Conservation (phyloP, 139 green algal species). For the Picochlorum sp. region DNA sequence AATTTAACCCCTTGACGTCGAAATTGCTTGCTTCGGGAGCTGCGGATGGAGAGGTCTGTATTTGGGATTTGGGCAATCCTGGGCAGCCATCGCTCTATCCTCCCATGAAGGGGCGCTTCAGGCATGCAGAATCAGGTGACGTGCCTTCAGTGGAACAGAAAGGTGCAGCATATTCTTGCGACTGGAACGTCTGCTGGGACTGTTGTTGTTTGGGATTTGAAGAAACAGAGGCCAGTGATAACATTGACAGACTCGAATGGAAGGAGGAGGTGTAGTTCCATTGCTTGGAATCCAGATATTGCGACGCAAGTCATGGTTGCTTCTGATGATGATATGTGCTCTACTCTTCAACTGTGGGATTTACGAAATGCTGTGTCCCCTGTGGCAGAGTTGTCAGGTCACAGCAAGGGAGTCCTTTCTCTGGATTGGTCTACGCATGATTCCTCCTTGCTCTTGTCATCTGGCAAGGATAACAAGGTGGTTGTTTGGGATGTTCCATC, state of each 20-base stretch:
- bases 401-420: conserved; percentile 76
- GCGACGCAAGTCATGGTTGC: conserved; percentile 92
- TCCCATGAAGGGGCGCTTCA: conserved; percentile 30
- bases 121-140: conserved; percentile 62
- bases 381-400: conserved; percentile 77
- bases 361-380: conserved; percentile 83
- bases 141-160: conserved; percentile 86
- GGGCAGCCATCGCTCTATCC: conserved; percentile 57
- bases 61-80: conserved; percentile 91
- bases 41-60: conserved; percentile 83
- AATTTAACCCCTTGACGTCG: conserved; percentile 87
- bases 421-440: conserved; percentile 89
- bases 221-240: conserved; percentile 84
- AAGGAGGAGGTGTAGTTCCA: conserved; percentile 42
- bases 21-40: conserved; percentile 89
- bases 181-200: conserved; percentile 51
- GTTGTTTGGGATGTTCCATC: conserved; percentile 85
- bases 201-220: conserved; percentile 90
- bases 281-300: conserved; percentile 91
- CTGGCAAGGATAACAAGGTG: conserved; percentile 87
- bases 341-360: conserved; percentile 90
- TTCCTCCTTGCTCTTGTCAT: conserved; percentile 75
- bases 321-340: conserved; percentile 84
- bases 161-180: conserved; percentile 94
- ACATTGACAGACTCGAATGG: conserved; percentile 67